phyloP scores from a whole-genome alignment of 1,139 yeast species.

The Geotrichum cucujoidarum region DNA sequence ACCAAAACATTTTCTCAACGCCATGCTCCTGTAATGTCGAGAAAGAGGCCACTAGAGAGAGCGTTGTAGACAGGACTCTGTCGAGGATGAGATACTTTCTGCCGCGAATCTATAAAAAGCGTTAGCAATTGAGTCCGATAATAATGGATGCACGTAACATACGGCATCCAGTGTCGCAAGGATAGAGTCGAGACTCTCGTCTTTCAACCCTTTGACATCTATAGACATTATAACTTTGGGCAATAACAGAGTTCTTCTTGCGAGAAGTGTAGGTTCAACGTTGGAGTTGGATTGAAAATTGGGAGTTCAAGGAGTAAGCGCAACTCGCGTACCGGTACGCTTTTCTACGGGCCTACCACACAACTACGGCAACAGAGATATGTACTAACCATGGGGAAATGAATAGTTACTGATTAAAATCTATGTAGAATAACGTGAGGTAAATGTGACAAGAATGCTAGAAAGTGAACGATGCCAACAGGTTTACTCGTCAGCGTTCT shows the following conservation, averaged over 20 bases:
- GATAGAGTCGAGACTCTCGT: slow-evolving; percentile 31
- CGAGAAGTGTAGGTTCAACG: neutral
- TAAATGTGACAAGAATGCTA: neutral
- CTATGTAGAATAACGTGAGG: too few relatives aligned
- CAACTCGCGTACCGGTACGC: too few relatives aligned
- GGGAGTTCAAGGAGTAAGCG: neutral
- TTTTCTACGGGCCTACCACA: too few relatives aligned
- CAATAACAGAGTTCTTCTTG: neutral
- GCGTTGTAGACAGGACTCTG: slow-evolving; percentile 47
- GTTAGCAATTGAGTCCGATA: neutral
- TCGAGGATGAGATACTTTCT: slow-evolving; percentile 50
- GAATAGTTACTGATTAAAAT: too few relatives aligned
- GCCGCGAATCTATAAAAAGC: slow-evolving; percentile 27
- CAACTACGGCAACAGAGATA: too few relatives aligned
- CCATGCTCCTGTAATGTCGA: slow-evolving; percentile 49
- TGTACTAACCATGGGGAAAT: too few relatives aligned
- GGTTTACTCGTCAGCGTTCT: slow-evolving; percentile 50
- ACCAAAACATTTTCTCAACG: slow-evolving; percentile 59
- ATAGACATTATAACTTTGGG: slow-evolving; percentile 18
- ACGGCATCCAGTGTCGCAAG: slow-evolving; percentile 34
- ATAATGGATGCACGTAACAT: slow-evolving; percentile 11
- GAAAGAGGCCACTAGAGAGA: slow-evolving; percentile 61
- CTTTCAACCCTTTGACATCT: slow-evolving; percentile 28
- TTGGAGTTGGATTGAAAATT: neutral
- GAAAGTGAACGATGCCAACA: neutral